These are phyloP conservation scores for Scheffersomyces spartinae DNA, from an alignment of 805 yeast species.

Conservation along the genomic window DNA sequence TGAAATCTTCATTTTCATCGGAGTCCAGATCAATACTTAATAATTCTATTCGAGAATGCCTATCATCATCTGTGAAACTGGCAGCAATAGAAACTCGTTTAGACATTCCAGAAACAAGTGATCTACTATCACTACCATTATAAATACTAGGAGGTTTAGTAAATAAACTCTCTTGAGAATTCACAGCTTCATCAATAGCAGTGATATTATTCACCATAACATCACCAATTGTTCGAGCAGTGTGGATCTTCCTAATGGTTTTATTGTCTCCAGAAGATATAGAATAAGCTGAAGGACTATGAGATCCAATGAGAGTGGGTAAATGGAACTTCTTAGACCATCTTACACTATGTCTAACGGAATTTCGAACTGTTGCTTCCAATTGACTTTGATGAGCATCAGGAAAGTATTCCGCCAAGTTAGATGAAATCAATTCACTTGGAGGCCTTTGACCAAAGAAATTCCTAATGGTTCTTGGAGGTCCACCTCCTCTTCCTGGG, in stretches of 20 bases:
- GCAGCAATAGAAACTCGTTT: constrained; percentile 16
- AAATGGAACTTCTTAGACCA: constrained; percentile 28
- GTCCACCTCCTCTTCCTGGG: constrained; percentile 1
- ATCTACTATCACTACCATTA: constrained; percentile 8
- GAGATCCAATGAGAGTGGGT: too few relatives aligned
- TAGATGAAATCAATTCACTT: constrained; percentile 79
- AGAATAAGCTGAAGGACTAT: too few relatives aligned
- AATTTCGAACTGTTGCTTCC: constrained; percentile 71
- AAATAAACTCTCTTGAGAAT: constrained; percentile 4
- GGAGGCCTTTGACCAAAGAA: constrained; percentile 90
- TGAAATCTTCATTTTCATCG: constrained; percentile 30
- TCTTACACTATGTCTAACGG: constrained; percentile 68
- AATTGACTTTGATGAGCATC: constrained; percentile 60
- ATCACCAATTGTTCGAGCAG: constrained; percentile 48
- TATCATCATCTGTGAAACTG: constrained; percentile 17
- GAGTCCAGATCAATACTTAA: constrained; percentile 24
- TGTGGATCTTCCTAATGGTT: constrained; percentile 5
- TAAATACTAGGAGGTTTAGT: constrained; percentile 15
- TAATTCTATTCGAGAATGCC: constrained; percentile 37
- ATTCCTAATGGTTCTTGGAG: constrained; percentile 22
- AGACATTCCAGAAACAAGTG: constrained; percentile 6
- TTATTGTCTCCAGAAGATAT: constrained; percentile 9
- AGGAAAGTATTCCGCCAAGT: constrained; percentile 87
- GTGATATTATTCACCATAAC: constrained; percentile 43
- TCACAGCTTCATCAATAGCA: constrained; percentile 43